Conservation (phyloP, 805 yeast genomes). For the Dipodascus geniculatus region DNA sequence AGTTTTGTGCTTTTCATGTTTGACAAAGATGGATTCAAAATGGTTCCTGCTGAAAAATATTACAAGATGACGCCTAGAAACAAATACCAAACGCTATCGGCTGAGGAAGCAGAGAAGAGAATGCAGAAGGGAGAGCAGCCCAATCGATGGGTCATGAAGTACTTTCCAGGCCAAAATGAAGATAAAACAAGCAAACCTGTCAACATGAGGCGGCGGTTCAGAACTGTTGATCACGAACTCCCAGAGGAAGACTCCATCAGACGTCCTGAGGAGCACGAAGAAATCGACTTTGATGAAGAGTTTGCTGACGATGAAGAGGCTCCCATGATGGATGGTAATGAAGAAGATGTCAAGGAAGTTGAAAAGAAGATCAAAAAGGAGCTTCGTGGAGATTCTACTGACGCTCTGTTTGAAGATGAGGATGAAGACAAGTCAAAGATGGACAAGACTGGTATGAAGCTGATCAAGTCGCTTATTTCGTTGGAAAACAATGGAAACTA, state of each 20-base stretch:
- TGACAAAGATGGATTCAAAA: slow-evolving; percentile 78
- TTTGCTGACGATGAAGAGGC: slow-evolving; percentile 99
- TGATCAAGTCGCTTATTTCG: slow-evolving; percentile 71
- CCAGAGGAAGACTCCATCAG: slow-evolving; percentile 31
- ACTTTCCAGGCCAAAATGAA: slow-evolving; percentile 50
- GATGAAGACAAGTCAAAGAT: slow-evolving; percentile 57
- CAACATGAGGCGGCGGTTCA: slow-evolving; percentile 31
- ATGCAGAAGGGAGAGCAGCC: slow-evolving; percentile 71
- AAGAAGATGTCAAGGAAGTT: slow-evolving; percentile 85
- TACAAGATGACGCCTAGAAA: slow-evolving; percentile 90
- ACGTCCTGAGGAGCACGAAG: slow-evolving; percentile 75
- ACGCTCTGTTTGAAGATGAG: slow-evolving; percentile 44
- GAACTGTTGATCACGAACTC: slow-evolving; percentile 36
- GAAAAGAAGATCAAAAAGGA: slow-evolving; percentile 39
- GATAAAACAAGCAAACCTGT: slow-evolving; percentile 36
- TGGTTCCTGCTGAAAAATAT: slow-evolving; percentile 92
- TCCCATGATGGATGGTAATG: slow-evolving; percentile 91
- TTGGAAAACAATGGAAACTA: slow-evolving; percentile 80
- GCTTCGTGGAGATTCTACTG: slow-evolving; percentile 40
- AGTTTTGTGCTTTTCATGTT: slow-evolving; percentile 76
- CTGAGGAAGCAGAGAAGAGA: slow-evolving; percentile 92
- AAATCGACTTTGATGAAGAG: slow-evolving; percentile 89
- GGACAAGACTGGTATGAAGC: slow-evolving; percentile 82
- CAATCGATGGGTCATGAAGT: slow-evolving; percentile 94
- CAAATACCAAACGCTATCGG: slow-evolving; percentile 82